Evolutionary conservation across 768 basidiomycete genomes (phyloP), one percentile per base, ranked within the genome.

Genomic region (Nevesoporus exiguus): DNA sequence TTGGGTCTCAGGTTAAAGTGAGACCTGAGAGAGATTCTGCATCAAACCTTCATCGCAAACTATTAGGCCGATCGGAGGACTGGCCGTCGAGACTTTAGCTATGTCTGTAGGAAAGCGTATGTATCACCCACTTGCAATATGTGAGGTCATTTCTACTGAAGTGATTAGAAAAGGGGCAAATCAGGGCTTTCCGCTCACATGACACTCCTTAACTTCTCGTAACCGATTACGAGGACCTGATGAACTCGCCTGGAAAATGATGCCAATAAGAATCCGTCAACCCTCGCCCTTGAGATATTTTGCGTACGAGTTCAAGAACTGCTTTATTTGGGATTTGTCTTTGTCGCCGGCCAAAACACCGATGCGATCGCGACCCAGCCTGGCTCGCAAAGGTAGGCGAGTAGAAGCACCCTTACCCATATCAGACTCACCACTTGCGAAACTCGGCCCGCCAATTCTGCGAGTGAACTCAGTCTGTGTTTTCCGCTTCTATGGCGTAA

Each of bases 371-470:
- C 76, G 73, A 19, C 82, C 80, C 29, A 83, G 67, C 82, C 81
- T 82, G 46, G n/a, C 6, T 52, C 36, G 29, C 46, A 41, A 31
- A 31, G 30, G 24, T 47, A 51, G 29, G 47, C 52, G 39, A 30
- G 15, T 27, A 39, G n/a, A 22, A 36, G 31, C 43, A 31, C 3
- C 36, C 27, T 51, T 50, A 2, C 17, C 19, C 24, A 30, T n/a
- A 25, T 22, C 39, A 47, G 14, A 78, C 86, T 29, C 74, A 84
- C 95, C 97, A 99, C 74, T 98, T 98, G 61, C 87, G 80, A 66
- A 99, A 93, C 69, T 99, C 97, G 39, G 84, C 85, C 67, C 84
- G 88, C 97, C 97, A 99, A 66, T 98, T 98, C 86, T 96, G 7
- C 34, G 58, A 42, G 31, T 37, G 30, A 31, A 17, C 5, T 56